These are phyloP conservation scores for Phytopythium chamaehyphon DNA, from an alignment of 352 stramenopile genomes.

Conservation along the genomic window DNA sequence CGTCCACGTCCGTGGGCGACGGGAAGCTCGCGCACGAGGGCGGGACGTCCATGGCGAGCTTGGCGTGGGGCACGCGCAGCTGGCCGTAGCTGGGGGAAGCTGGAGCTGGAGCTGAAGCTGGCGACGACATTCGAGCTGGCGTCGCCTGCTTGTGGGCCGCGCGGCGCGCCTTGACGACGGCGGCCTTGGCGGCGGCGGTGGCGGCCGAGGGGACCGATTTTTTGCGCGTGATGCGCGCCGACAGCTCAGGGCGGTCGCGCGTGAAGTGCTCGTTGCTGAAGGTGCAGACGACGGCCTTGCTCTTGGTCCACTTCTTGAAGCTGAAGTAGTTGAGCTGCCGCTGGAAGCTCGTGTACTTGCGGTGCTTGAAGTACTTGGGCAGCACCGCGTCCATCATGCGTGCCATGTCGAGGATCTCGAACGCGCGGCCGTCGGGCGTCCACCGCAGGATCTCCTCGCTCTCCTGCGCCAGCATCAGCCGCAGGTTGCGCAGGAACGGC, in stretches of 20 bases:
- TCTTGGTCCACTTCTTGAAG: constrained; percentile 90
- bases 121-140: no score
- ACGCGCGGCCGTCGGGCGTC: constrained; percentile 54
- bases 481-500: no score
- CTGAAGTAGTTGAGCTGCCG: constrained; percentile 94
- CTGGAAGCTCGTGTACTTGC: constrained; percentile 92
- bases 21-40: constrained; percentile 17
- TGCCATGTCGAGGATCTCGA: constrained; percentile 78
- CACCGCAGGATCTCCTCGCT: constrained; percentile 53
- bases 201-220: constrained; percentile 27
- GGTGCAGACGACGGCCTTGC: constrained; percentile 64
- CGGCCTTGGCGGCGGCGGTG: constrained; percentile 8
- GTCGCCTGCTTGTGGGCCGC: not conserved
- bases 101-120: no score
- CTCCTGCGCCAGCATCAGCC: no score
- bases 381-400: constrained; percentile 83
- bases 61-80: constrained; percentile 3
- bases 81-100: not conserved
- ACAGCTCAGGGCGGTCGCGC: constrained; percentile 48
- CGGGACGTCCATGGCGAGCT: not conserved
- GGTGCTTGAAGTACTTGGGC: constrained; percentile 94
- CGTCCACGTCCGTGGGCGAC: constrained; percentile 43
- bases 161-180: constrained; percentile 1
- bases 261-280: constrained; percentile 77
- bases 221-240: constrained; percentile 65